phyloP scores from a whole-genome alignment of 345 rosid genomes.

The Hibiscus trionum region DNA sequence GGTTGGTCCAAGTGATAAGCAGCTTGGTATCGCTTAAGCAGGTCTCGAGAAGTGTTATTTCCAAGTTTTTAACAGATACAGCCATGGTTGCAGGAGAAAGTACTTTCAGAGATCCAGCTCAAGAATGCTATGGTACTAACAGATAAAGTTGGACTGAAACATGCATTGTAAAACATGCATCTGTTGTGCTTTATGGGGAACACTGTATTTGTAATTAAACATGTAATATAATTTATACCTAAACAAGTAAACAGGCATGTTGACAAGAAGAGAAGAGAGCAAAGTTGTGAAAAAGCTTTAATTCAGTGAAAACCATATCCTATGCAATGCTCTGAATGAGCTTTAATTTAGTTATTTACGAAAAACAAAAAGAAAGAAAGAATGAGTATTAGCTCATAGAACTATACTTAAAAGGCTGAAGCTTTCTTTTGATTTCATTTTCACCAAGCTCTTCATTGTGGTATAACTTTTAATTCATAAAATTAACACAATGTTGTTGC shows the following conservation, averaged over 20 bases:
- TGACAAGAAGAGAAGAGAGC: conserved; percentile 3
- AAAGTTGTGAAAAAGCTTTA: not conserved
- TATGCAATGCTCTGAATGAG: not conserved
- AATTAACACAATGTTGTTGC: not conserved
- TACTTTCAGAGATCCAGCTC: not conserved
- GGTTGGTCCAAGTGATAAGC: too few species aligned
- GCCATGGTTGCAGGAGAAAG: conserved; percentile 14
- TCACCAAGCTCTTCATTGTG: too few species aligned
- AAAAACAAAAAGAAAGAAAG: too few species aligned
- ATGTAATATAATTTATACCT: conserved; percentile 18
- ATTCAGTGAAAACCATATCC: not conserved
- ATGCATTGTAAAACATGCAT: conserved; percentile 2
- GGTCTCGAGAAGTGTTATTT: not conserved
- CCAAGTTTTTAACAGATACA: not conserved
- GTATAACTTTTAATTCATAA: too few species aligned
- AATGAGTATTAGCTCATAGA: too few species aligned
- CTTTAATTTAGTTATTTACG: not conserved
- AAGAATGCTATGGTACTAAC: not conserved
- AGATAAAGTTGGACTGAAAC: conserved; percentile 13
- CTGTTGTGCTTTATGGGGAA: conserved; percentile 1
- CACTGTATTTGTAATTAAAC: conserved; percentile 11
- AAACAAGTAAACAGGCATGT: conserved; percentile 8
- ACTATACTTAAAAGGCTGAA: too few species aligned
- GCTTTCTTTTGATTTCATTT: too few species aligned
- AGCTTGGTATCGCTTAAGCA: too few species aligned